Conservation (phyloP, 2,329 filamentous ascomycete species). For the Daldinia eschscholtzii region DNA sequence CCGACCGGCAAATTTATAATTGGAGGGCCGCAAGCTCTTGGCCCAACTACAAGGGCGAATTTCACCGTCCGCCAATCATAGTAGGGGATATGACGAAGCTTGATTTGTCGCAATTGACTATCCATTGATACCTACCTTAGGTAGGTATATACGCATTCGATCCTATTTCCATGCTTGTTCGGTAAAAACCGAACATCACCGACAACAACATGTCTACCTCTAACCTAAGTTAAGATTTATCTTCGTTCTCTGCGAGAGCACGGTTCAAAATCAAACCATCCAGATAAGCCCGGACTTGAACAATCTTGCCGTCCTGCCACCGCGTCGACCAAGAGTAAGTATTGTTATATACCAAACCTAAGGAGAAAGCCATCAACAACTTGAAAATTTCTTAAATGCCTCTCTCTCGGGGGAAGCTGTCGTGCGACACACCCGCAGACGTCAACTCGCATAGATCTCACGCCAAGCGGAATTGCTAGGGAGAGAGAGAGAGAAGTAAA, state of each 20-base stretch:
- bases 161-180: neutral
- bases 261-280: constrained; percentile 18
- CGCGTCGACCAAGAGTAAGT: constrained; percentile 22
- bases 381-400: neutral
- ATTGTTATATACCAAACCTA: constrained; percentile 11
- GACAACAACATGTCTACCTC: neutral
- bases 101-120: constrained; percentile 20
- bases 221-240: constrained; percentile 2
- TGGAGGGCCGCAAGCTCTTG: constrained; percentile 32
- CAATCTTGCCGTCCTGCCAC: constrained; percentile 23
- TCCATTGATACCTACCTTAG: neutral
- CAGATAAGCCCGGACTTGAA: constrained; percentile 23
- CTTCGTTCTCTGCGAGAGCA: constrained; percentile 11
- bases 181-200: neutral
- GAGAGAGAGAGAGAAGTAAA: neutral
- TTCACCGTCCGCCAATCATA: constrained; percentile 20
- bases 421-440: neutral
- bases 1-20: constrained; percentile 34
- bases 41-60: constrained; percentile 13
- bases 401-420: neutral
- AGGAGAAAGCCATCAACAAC: neutral
- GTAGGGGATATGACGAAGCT: neutral
- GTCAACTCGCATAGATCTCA: constrained; percentile 6
- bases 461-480: neutral
- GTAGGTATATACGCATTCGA: constrained; percentile 2